Evolutionary conservation across 2,329 filamentous ascomycete genomes (phyloP).

Genomic region (Diatrype stigma): DNA sequence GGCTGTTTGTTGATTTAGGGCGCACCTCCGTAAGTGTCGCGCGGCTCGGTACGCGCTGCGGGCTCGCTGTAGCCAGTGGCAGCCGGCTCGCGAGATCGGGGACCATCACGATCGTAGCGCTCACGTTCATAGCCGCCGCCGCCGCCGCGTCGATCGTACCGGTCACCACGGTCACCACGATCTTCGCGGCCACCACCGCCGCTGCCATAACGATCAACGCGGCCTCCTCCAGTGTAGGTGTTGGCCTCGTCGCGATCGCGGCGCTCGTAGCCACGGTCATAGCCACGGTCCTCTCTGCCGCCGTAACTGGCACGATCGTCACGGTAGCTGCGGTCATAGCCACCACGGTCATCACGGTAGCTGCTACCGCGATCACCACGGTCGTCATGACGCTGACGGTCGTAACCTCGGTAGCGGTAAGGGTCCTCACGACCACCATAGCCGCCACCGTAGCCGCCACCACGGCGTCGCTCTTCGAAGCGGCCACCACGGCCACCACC

Average conservation of each 20-base stretch:
- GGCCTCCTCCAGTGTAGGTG: constrained; percentile 4
- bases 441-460: constrained; percentile 40
- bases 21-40: constrained; percentile 40
- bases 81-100: constrained; percentile 36
- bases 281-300: constrained; percentile 32
- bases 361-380: constrained; percentile 36
- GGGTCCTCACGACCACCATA: constrained; percentile 50
- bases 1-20: constrained; percentile 19
- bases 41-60: constrained; percentile 36
- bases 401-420: constrained; percentile 50
- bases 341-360: constrained; percentile 26
- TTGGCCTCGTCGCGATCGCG: constrained; percentile 37
- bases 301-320: constrained; percentile 33
- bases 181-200: constrained; percentile 8
- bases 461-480: constrained; percentile 35
- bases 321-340: constrained; percentile 34
- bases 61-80: constrained; percentile 37
- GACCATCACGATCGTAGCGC: constrained; percentile 40
- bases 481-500: constrained; percentile 45
- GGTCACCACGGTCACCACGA: constrained; percentile 1
- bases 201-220: constrained; percentile 25
- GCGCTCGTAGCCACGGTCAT: constrained; percentile 47
- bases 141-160: constrained; percentile 18
- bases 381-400: constrained; percentile 31
- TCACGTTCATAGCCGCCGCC: constrained; percentile 25